A percentile compares a stretch with the other conserved stretches of the same genome.
phyloP scores from a whole-genome alignment of 257 asterid species.

The Forsythia viridissima region DNA sequence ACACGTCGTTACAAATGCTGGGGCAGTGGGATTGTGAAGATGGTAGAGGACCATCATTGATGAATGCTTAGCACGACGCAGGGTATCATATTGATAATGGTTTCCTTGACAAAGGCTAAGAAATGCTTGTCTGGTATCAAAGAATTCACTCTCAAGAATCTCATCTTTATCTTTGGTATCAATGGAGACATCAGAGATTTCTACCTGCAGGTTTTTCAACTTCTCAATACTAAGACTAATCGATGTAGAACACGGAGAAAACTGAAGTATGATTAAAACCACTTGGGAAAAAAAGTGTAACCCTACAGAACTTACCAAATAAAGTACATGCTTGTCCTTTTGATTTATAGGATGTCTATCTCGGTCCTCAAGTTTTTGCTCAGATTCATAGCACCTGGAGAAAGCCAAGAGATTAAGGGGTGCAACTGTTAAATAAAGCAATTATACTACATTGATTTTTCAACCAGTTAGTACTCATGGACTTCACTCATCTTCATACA shows the following conservation, averaged over 20 bases:
- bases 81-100: constrained; percentile 96
- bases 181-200: constrained; percentile 54
- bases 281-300: neutral
- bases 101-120: constrained; percentile 98
- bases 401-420: neutral
- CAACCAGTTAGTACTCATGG: neutral
- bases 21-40: constrained; percentile 98
- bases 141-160: constrained; percentile 95
- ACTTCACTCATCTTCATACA: neutral
- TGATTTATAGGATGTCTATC: constrained; percentile 90
- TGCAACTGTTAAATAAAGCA: neutral
- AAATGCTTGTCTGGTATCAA: constrained; percentile 97
- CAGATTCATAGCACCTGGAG: constrained; percentile 89
- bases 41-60: constrained; percentile 99
- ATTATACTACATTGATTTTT: neutral
- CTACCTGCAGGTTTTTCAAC: constrained; percentile 55
- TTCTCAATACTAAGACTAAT: constrained; percentile 18
- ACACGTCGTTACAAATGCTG: constrained; percentile 88
- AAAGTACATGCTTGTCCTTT: constrained; percentile 75
- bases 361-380: constrained; percentile 73
- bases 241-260: neutral
- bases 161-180: constrained; percentile 93
- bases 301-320: constrained; percentile 54
- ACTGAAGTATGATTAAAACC: constrained; percentile 5
- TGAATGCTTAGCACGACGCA: constrained; percentile 97